Evolutionary conservation across 176 grass and related monocot genomes (phyloP), one percentile per base, ranked within the genome.

Genomic region (Urochloa ruziziensis): DNA sequence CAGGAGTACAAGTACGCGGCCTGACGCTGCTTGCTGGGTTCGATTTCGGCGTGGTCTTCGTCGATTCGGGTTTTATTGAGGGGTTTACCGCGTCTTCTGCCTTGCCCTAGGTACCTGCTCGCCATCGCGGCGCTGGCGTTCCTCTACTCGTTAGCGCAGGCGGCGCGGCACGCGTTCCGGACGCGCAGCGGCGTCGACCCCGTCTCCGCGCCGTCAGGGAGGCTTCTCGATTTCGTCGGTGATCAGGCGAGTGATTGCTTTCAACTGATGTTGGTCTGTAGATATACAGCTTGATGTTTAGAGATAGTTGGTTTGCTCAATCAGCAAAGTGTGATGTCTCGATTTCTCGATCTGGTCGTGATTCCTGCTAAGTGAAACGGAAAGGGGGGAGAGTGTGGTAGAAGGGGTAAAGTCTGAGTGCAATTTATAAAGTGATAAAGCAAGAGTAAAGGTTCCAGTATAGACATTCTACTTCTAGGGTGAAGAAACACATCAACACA

Each of bases 211-310:
- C 19, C 78, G 23, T 74, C 82, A 0, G 75, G 65, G 29, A 74
- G 66, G 83, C 62, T 91, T 34, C 76, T 88, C 24, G 90, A 91
- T 90, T 98, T 98, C 77, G 65, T 68, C 2, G 88, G 89, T 33
- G 95, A 98, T 86, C 95, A 98, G 92, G 95, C 83, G 24, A 80
- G 92, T 56, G 63, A 37, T 84, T 83, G 48, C 32, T 87, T 49
- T 39, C 70, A 65, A 28, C 35, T 83, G 24, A n/a, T n/a, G n/a
- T 52, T 80, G 48, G 5, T 13, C 18, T 58, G 18, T 67, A 33
- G 7, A 51, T 82, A 11, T 54, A 28, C 3, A 58, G 19, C 10
- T 35, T 66, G 62, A 43, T 67, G 11, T 39, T 78, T 12, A 18
- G 15, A 80, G 61, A 5, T 37, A 13, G 27, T 69, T 6, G 21